These are phyloP conservation scores for Pelargonium fulgidum DNA, from an alignment of 441 rosid genomes.

Conservation along the genomic window DNA sequence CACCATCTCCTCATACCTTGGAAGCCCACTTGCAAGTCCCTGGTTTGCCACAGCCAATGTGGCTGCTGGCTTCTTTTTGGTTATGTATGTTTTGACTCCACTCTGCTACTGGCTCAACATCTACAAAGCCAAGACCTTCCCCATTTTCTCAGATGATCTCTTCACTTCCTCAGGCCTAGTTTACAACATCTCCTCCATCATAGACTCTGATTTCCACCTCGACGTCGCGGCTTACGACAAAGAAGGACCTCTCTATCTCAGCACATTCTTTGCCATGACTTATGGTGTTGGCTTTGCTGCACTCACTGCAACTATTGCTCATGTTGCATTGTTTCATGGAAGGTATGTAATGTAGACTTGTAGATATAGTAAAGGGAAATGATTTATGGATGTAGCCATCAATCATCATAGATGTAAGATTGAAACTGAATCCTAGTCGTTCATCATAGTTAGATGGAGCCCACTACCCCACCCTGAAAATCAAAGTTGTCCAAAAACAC, in stretches of 20 bases:
- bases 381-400: too few relatives aligned
- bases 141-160: conserved; percentile 67
- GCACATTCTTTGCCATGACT: conserved; percentile 63
- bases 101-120: conserved; percentile 46
- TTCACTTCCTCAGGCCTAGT: conserved; percentile 50
- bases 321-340: conserved; percentile 79
- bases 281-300: conserved; percentile 86
- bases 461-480: too few relatives aligned
- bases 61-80: not conserved
- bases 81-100: conserved; percentile 38
- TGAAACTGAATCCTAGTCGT: too few relatives aligned
- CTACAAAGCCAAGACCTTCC: conserved; percentile 40
- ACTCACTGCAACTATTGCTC: conserved; percentile 68
- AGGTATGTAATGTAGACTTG: conserved; percentile 34
- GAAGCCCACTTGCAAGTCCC: conserved; percentile 31
- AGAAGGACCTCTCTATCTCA: conserved; percentile 65
- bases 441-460: too few relatives aligned
- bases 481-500: too few relatives aligned
- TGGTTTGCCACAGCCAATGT: conserved; percentile 2
- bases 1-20: conserved; percentile 83
- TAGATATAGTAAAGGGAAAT: too few relatives aligned
- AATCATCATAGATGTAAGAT: too few relatives aligned
- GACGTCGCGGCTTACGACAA: conserved; percentile 41
- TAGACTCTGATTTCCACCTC: conserved; percentile 58
- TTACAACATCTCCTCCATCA: conserved; percentile 55